Base-by-base conservation (phyloP, 768 basidiomycete species). In the Mycena capillaripes region DNA sequence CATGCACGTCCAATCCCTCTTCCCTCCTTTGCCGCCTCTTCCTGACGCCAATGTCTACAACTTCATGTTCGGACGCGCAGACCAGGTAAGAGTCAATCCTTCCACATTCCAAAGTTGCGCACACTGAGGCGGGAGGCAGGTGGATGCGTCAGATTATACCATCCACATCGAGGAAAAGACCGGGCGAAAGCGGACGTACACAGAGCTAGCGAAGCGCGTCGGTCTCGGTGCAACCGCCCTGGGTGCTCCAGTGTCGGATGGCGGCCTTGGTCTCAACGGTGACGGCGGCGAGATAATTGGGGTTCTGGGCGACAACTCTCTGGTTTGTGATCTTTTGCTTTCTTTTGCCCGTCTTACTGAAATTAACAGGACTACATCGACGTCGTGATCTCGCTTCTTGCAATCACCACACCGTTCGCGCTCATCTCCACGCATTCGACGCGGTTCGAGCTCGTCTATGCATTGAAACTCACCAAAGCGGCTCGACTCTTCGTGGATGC, bases 221-320 rank as follows among this genome's bases (percentile, higher is more conserved):
- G 82, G 84, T 10, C 84, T 89, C 57, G 87, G 87, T n/a, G 88
- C 90, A 4, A 92, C 92, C 0, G 91, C 88, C 0, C 82, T 94
- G 21, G 87, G 82, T 7, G 78, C 81, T 17, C 84, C 88, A 8
- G 69, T 81, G 14, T 73, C 81, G 0, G 78, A 86, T 19, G 92
- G 92, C 1, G 92, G 93, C 0, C 81, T 93, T 1, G 92, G 88
- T 0, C 77, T 95, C 17, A 76, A 79, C 9, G 78, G 79, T 0
- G 83, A 82, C 50, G 83, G 86, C 27, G 85, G 83, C 0, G 91
- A 92, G 64, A 87, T 93, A 25, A 85, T 94, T n/a, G 94, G 92
- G 5, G 88, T 95, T 21, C 86, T 94, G 77, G 89, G 89, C 79
- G 87, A 91, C 55, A 95, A 95, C 77, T 91, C 88, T 36, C 77